Evolutionary conservation across 306 rosid genomes (phyloP).

Genomic region (Benincasa hispida): DNA sequence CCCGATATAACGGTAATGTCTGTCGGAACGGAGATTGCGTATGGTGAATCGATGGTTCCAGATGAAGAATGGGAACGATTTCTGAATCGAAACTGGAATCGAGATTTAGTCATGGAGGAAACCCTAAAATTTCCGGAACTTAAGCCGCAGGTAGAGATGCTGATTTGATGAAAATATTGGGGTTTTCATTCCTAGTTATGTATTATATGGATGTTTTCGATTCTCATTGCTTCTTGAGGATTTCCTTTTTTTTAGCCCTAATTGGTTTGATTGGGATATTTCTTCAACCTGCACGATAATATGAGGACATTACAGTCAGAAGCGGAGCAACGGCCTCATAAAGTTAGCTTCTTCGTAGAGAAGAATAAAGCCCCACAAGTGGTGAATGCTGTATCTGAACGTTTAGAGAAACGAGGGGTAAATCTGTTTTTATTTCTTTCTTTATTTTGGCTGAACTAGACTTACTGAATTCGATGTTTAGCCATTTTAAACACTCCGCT

Average conservation of each 20-base stretch:
- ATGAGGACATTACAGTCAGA: slow-evolving; percentile 35
- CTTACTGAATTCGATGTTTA: neutral
- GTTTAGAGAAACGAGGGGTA: slow-evolving; percentile 54
- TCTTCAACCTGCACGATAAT: neutral
- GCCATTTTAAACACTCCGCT: neutral
- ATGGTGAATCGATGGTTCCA: slow-evolving; percentile 42
- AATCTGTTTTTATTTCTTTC: slow-evolving; percentile 7
- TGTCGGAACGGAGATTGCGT: slow-evolving; percentile 76
- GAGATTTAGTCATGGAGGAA: slow-evolving; percentile 55
- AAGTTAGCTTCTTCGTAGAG: slow-evolving; percentile 71
- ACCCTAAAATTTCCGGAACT: slow-evolving; percentile 57
- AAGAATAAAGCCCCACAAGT: slow-evolving; percentile 40
- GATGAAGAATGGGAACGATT: slow-evolving; percentile 43
- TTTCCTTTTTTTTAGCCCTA: neutral
- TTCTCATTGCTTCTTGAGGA: neutral
- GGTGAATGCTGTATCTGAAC: slow-evolving; percentile 28
- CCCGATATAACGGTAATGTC: slow-evolving; percentile 69
- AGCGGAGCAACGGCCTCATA: slow-evolving; percentile 68
- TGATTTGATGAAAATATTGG: neutral
- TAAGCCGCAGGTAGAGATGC: slow-evolving; percentile 36
- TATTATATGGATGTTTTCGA: neutral
- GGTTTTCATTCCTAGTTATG: neutral
- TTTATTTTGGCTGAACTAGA: slow-evolving; percentile 12
- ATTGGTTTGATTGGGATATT: neutral
- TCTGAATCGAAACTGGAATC: slow-evolving; percentile 55